A percentile compares a stretch with the other conserved stretches of the same genome.
These are phyloP conservation scores for Conticribra guillardii DNA, from an alignment of 108 stramenopile species.

Conservation along the genomic window DNA sequence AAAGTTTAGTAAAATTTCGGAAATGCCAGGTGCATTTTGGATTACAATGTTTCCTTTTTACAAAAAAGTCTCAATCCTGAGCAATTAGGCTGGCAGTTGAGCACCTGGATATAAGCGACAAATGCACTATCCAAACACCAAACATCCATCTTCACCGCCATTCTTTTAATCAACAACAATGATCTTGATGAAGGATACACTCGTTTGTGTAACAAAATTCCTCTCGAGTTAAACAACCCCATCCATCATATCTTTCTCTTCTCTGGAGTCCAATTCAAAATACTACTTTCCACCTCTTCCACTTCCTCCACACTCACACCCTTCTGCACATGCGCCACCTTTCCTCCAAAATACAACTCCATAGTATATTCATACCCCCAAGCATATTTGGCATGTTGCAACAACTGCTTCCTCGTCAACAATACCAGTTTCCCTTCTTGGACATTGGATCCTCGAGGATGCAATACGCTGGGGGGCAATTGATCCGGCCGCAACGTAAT, in stretches of 20 bases:
- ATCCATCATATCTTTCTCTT: constrained; percentile 16
- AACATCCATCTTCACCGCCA: no score
- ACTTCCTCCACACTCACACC: constrained; percentile 34
- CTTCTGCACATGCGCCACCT: constrained; percentile 10
- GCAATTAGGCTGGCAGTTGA: no score
- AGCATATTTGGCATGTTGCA: constrained; percentile 40
- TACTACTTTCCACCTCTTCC: constrained; percentile 14
- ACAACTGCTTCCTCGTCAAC: constrained; percentile 41
- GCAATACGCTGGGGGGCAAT: constrained; percentile 28
- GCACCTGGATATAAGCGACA: no score
- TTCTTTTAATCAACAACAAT: no score
- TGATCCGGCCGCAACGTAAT: constrained; percentile 29
- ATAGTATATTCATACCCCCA: constrained; percentile 55
- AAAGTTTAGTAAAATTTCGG: no score
- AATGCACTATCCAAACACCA: no score
- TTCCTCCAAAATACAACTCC: constrained; percentile 40
- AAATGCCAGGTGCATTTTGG: no score
- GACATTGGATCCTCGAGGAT: constrained; percentile 39
- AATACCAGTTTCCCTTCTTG: constrained; percentile 47
- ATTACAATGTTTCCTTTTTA: no score
- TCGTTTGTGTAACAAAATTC: no score
- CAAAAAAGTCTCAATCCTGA: no score
- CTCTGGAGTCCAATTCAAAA: constrained; percentile 27
- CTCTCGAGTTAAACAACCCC: no score
- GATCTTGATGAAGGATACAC: no score